Evolutionary conservation across 805 yeast genomes (phyloP).

Genomic region (Myxozyma sirexii): DNA sequence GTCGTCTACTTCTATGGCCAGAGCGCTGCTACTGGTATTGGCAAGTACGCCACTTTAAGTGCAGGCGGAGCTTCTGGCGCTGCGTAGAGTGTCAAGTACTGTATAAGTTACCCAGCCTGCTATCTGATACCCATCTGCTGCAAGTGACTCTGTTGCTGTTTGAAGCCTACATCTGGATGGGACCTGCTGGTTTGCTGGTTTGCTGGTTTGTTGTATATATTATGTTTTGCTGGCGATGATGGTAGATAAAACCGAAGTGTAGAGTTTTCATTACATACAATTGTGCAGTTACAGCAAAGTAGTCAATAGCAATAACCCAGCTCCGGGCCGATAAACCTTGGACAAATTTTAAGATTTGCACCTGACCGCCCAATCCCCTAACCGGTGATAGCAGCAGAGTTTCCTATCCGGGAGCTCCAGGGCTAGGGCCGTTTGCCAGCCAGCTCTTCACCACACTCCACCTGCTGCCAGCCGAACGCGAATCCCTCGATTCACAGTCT

Average conservation of each 20-base stretch:
- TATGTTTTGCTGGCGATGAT: background rate
- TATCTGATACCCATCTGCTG: background rate
- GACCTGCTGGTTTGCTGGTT: background rate
- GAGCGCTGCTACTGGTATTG: constrained; percentile 16
- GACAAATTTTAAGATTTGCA: too few relatives aligned
- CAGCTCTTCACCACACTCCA: constrained; percentile 2
- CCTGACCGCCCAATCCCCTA: too few relatives aligned
- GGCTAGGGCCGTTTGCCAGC: constrained; percentile 1
- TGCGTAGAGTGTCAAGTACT: background rate
- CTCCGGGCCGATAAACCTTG: too few relatives aligned
- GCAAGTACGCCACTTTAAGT: constrained; percentile 10
- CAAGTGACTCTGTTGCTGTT: background rate
- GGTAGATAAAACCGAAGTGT: background rate
- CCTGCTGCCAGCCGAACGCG: background rate
- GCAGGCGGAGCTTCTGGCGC: constrained; percentile 13
- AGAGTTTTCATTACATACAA: background rate
- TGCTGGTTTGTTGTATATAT: background rate
- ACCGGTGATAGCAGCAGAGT: background rate
- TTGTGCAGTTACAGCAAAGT: too few relatives aligned
- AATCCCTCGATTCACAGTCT: background rate
- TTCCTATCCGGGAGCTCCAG: background rate
- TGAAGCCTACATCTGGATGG: too few relatives aligned
- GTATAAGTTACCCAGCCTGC: too few relatives aligned
- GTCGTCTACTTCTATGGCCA: constrained; percentile 24
- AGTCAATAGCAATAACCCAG: too few relatives aligned